phyloP scores from a whole-genome alignment of 2,329 filamentous ascomycete species.

The Colletotrichum tabaci region DNA sequence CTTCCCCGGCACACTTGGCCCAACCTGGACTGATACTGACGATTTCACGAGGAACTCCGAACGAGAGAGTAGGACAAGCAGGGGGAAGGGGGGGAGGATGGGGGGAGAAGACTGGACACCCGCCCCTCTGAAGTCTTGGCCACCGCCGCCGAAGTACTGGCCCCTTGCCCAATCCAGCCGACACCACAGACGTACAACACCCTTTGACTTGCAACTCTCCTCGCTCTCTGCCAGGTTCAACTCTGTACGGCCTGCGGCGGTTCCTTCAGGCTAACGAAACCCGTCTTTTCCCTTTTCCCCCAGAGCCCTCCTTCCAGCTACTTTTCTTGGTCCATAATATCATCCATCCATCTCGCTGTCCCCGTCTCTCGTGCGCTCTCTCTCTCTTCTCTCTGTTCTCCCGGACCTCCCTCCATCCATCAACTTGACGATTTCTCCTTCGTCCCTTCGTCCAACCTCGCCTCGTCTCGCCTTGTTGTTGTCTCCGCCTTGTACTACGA shows the following conservation, averaged over 20 bases:
- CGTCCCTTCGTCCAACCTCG: constrained; percentile 35
- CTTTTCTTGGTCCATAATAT: constrained; percentile 32
- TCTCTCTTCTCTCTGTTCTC: constrained; percentile 12
- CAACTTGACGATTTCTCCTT: constrained; percentile 28
- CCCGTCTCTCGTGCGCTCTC: background rate
- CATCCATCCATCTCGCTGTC: constrained; percentile 14
- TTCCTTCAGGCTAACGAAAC: constrained; percentile 15
- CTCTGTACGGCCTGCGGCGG: background rate
- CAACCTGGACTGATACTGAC: constrained; percentile 30
- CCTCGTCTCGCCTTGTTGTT: constrained; percentile 20
- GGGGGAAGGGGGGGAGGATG: background rate
- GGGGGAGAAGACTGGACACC: constrained; percentile 4
- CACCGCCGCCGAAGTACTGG: constrained; percentile 31
- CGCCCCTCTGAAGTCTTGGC: constrained; percentile 23
- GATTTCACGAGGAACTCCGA: constrained; percentile 10
- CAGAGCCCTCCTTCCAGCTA: constrained; percentile 4
- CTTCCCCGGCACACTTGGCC: constrained; percentile 27
- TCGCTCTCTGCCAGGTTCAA: constrained; percentile 1
- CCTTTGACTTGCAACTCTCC: constrained; percentile 10
- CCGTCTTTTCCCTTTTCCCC: constrained; percentile 14
- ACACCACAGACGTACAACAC: constrained; percentile 22
- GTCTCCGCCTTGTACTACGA: background rate
- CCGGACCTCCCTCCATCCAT: constrained; percentile 38
- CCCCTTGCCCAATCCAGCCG: constrained; percentile 33
- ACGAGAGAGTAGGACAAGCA: too few species aligned